These are phyloP conservation scores for Pythium monospermum DNA, from an alignment of 352 stramenopile species.

Conservation along the genomic window DNA sequence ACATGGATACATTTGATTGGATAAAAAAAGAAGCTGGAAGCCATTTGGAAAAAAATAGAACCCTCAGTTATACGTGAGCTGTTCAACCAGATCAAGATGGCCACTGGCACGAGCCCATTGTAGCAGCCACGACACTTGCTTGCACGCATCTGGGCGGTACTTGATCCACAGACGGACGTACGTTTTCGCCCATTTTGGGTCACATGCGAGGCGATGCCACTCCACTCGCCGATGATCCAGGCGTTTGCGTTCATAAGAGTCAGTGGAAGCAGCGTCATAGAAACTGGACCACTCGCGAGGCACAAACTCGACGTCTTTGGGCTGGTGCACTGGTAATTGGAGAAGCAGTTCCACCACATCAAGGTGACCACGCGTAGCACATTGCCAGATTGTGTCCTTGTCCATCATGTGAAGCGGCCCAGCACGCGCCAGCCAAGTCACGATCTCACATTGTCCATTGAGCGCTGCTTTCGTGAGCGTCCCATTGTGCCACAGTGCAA, in stretches of 20 bases:
- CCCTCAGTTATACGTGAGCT: not conserved
- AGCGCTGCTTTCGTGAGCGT: constrained; percentile 7
- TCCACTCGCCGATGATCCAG: not conserved
- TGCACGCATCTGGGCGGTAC: constrained; percentile 5
- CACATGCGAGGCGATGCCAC: constrained; percentile 6
- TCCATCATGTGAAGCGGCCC: constrained; percentile 6
- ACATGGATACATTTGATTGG: not conserved
- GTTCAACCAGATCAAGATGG: not conserved
- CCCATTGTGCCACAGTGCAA: constrained; percentile 9
- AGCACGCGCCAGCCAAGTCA: constrained; percentile 4
- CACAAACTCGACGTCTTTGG: constrained; percentile 2
- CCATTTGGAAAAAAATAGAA: not conserved
- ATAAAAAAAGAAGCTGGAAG: not conserved
- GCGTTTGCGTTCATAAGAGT: not conserved
- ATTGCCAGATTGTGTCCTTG: constrained; percentile 4
- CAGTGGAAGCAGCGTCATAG: not conserved
- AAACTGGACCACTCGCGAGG: constrained; percentile 5
- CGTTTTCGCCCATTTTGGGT: constrained; percentile 1
- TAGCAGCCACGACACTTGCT: constrained; percentile 1
- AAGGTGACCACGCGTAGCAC: constrained; percentile 9
- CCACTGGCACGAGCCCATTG: constrained; percentile 1
- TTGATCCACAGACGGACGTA: constrained; percentile 6
- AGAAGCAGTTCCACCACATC: constrained; percentile 4
- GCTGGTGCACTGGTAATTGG: not conserved
- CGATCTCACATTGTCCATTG: constrained; percentile 1